These are phyloP conservation scores for Coemansia sp. DNA, from an alignment of 192 early-diverging fungal species.

Conservation along the genomic window DNA sequence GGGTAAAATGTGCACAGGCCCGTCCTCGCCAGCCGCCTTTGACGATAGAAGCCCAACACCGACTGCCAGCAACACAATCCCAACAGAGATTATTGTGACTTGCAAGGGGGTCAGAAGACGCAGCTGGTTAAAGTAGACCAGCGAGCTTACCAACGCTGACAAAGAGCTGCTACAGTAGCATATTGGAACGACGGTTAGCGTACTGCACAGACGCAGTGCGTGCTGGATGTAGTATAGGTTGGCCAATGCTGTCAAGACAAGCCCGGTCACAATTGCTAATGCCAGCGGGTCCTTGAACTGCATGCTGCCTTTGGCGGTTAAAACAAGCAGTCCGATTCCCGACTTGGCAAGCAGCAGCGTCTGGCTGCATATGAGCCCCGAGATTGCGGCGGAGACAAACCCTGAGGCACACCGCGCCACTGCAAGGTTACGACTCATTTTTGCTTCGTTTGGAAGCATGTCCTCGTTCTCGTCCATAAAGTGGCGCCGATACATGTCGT, in stretches of 20 bases:
- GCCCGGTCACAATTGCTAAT: slow-evolving; percentile 63
- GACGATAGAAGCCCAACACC: slow-evolving; percentile 70
- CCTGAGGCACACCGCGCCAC: slow-evolving; percentile 54
- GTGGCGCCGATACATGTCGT: slow-evolving; percentile 38
- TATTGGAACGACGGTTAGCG: slow-evolving; percentile 71
- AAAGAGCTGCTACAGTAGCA: slow-evolving; percentile 75
- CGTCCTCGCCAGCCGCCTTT: slow-evolving; percentile 39
- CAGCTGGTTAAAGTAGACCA: slow-evolving; percentile 80
- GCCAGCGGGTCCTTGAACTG: slow-evolving; percentile 71
- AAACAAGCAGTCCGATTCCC: slow-evolving; percentile 69
- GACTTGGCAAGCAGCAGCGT: slow-evolving; percentile 76
- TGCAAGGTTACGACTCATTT: slow-evolving; percentile 17
- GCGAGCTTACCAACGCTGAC: slow-evolving; percentile 70
- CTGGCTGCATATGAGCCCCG: slow-evolving; percentile 73
- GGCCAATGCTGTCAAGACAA: slow-evolving; percentile 49
- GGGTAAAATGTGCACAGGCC: slow-evolving; percentile 26
- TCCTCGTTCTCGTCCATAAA: slow-evolving; percentile 21
- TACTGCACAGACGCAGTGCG: slow-evolving; percentile 71
- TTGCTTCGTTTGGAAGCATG: slow-evolving; percentile 19
- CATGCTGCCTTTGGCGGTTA: slow-evolving; percentile 62
- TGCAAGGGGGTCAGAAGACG: slow-evolving; percentile 60
- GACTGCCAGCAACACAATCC: slow-evolving; percentile 61
- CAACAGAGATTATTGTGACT: slow-evolving; percentile 65
- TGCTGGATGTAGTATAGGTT: slow-evolving; percentile 78
- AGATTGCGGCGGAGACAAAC: slow-evolving; percentile 66